Base-by-base conservation (phyloP, 441 rosid genomes). In the Viola pubescens region DNA sequence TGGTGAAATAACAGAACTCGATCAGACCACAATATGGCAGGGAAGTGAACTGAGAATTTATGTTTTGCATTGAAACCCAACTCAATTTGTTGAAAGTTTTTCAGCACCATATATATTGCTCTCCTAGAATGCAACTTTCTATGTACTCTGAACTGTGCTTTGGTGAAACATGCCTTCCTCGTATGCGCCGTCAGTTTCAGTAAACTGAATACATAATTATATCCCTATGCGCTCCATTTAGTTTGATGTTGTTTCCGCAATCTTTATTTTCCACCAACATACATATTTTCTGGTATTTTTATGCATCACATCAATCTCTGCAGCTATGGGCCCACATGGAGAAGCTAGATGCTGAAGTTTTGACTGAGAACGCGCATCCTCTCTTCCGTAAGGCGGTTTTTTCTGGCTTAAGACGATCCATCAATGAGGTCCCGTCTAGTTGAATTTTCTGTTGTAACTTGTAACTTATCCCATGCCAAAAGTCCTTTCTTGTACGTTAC, bases 281-380 rank as follows among this genome's bases (percentile, higher is more conserved):
- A 34, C 2, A 37, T 16, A 16, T 48, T 50, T 16, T 13, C 10
- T 59, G 53, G 11, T 69, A 54, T 26, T 26, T 26, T 26, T 26
- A 26, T 26, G 34, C 34, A 26, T 26, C 34, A 26, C 34, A 2
- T 26, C 34, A 26, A 26, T 26, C 34, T 60, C 10, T 60, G 62
- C 79, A 95, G 99, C 81, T 89, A 75, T 95, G 97, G 98, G 82
- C 82, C 46, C 87, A 78, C 70, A 68, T 91, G 9, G 96, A 89
- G 77, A 91, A 81, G 80, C 71, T 95, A 66, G 95, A 89, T 11
- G 70, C 74, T 1, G 91, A 83, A 53, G 86, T 89, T 44, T 80
- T 89, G 58, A 68, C 77, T 3, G 87, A 73, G 59, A 81, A 84
- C 56, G 86, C 58, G 0, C 98, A 89, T 82, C 95, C 95, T 60